phyloP scores from a whole-genome alignment of 2,329 filamentous ascomycete species.

The Alternaria sp. region DNA sequence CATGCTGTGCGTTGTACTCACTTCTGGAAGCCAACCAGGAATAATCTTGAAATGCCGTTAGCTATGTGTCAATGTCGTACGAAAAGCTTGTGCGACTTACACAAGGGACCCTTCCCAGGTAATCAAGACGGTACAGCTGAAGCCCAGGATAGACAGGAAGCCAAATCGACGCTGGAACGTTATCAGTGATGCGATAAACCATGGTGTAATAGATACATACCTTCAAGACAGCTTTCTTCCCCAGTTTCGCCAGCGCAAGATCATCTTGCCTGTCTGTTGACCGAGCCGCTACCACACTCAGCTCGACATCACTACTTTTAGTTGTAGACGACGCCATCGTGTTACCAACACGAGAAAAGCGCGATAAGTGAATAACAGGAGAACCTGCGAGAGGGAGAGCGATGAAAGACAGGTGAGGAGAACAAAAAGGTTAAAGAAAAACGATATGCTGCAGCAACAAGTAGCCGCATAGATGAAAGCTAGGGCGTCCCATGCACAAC shows the following conservation, averaged over 20 bases:
- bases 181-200: not conserved
- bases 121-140: conserved; percentile 41
- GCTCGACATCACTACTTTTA: conserved; percentile 26
- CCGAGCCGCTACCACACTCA: conserved; percentile 15
- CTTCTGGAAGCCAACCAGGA: conserved; percentile 31
- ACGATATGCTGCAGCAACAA: conserved; percentile 8
- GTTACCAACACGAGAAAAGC: not conserved
- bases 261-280: conserved; percentile 29
- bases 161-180: conserved; percentile 35
- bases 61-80: not conserved
- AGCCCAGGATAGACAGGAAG: conserved; percentile 39
- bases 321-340: conserved; percentile 22
- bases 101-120: conserved; percentile 42
- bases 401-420: not conserved
- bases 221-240: conserved; percentile 39
- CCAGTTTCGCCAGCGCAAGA: conserved; percentile 30
- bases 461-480: conserved; percentile 10
- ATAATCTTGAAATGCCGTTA: conserved; percentile 29
- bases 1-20: conserved; percentile 12
- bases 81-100: conserved; percentile 19
- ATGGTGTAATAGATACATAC: conserved; percentile 10
- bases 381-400: not conserved
- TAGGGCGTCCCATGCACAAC: conserved; percentile 5
- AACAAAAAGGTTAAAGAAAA: not conserved
- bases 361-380: not conserved